Evolutionary conservation across 2,329 filamentous ascomycete species (phyloP).

Genomic region (Pyrenochaeta sp.): DNA sequence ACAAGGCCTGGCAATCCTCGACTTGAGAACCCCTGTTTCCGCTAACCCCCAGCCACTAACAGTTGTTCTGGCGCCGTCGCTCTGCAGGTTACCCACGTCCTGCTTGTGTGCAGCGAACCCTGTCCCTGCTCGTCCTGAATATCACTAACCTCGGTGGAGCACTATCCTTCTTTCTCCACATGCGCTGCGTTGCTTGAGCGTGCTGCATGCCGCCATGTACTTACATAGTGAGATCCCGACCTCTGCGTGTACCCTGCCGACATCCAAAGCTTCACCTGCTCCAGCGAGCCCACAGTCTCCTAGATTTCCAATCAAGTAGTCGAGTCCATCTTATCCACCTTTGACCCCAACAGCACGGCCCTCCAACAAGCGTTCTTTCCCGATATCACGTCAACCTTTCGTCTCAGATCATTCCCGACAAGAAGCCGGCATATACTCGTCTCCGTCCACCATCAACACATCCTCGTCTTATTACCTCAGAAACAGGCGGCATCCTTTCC

Average conservation of each 20-base stretch:
- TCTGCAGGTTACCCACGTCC: conserved; percentile 29
- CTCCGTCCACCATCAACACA: conserved; percentile 22
- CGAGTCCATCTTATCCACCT: conserved; percentile 3
- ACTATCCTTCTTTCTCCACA: conserved; percentile 48
- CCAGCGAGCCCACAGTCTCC: no score
- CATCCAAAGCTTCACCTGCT: conserved; percentile 31
- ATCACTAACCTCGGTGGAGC: conserved; percentile 37
- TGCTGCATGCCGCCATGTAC: conserved; percentile 36
- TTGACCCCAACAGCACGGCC: conserved; percentile 5
- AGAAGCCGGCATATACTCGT: conserved; percentile 23
- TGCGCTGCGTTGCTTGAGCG: conserved; percentile 41
- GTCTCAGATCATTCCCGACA: conserved; percentile 24
- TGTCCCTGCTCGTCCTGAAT: conserved; percentile 36
- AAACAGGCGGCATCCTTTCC: conserved; percentile 28
- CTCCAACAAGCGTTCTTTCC: conserved; percentile 5
- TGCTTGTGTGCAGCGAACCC: conserved; percentile 32
- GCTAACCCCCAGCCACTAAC: conserved; percentile 33
- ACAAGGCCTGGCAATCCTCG: conserved; percentile 30
- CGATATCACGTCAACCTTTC: conserved; percentile 8
- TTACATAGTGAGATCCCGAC: conserved; percentile 45
- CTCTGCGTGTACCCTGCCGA: conserved; percentile 30
- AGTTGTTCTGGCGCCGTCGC: conserved; percentile 23
- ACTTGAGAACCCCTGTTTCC: conserved; percentile 25
- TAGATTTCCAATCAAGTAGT: no score
- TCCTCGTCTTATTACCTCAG: conserved; percentile 36